phyloP scores from a whole-genome alignment of 768 basidiomycete genomes.

The Rhodosporidiobolus sp. region DNA sequence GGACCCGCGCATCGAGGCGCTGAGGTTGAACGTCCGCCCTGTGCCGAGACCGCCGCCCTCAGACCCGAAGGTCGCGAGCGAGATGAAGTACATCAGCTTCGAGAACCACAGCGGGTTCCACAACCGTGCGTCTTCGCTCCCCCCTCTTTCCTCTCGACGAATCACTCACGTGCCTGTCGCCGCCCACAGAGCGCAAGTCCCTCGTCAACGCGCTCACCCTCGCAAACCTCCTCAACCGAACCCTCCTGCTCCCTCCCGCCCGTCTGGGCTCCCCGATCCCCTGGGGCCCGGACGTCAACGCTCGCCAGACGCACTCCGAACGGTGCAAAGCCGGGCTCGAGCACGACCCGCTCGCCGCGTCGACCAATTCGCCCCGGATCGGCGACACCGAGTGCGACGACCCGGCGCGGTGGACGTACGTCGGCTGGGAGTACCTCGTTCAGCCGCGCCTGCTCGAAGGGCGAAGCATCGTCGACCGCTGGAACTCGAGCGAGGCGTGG shows the following conservation, averaged over 20 bases:
- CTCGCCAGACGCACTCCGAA: conserved; percentile 8
- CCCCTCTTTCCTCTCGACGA: too few species aligned
- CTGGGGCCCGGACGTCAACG: conserved; percentile 16
- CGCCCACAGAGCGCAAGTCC: conserved; percentile 24
- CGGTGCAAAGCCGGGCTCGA: conserved; percentile 24
- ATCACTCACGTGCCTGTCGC: not conserved
- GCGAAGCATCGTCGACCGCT: conserved; percentile 16
- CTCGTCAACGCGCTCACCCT: conserved; percentile 37
- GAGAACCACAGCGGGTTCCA: conserved; percentile 38
- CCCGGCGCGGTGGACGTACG: conserved; percentile 8
- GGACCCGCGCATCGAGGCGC: not conserved
- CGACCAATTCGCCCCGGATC: not conserved
- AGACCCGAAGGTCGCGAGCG: not conserved
- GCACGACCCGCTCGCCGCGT: conserved; percentile 3
- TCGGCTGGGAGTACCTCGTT: conserved; percentile 16
- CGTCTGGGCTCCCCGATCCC: conserved; percentile 27
- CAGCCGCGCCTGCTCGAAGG: not conserved
- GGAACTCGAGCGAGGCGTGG: conserved; percentile 9
- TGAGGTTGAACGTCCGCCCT: conserved; percentile 17
- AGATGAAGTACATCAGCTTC: conserved; percentile 21
- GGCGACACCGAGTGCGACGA: conserved; percentile 7
- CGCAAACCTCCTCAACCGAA: conserved; percentile 29
- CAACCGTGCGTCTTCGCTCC: conserved; percentile 13
- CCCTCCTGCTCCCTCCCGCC: conserved; percentile 33
- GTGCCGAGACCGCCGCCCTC: not conserved